Percentiles rank a stretch among this genome's conserved stretches.
Evolutionary conservation across 1,139 yeast species (phyloP).

Genomic region (Protomyces inundatus): DNA sequence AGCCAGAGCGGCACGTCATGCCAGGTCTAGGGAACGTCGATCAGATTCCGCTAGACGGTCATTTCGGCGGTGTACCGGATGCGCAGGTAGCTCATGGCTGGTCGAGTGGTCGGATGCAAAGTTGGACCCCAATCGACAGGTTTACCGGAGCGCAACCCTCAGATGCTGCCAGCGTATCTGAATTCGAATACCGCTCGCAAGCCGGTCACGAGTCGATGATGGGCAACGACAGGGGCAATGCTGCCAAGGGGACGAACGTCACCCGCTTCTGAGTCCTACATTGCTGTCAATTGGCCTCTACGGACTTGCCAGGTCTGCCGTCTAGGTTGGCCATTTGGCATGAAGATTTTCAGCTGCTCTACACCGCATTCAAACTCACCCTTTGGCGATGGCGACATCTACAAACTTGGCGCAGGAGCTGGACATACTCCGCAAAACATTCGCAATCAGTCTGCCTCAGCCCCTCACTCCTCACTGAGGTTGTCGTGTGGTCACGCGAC

Average conservation of each 20-base stretch:
- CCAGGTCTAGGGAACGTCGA: not conserved
- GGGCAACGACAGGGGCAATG: not conserved
- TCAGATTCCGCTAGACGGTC: not conserved
- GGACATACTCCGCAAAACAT: no score
- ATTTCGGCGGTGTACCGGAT: not conserved
- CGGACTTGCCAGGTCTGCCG: no score
- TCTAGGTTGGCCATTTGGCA: no score
- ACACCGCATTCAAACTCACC: not conserved
- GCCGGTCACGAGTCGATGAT: conserved; percentile 15
- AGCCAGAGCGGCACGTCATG: conserved; percentile 26
- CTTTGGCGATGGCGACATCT: not conserved
- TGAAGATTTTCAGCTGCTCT: no score
- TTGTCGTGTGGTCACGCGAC: no score
- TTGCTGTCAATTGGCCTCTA: no score
- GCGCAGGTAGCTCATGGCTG: not conserved
- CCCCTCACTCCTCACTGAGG: no score
- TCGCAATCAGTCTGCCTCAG: no score
- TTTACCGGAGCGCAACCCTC: not conserved
- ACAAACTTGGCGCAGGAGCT: no score
- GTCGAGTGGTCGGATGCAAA: not conserved
- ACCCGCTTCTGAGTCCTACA: not conserved
- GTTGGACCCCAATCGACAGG: not conserved
- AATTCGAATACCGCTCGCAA: conserved; percentile 19
- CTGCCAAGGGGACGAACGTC: not conserved
- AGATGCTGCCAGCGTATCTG: not conserved